Evolutionary conservation across 208 protist genomes (phyloP), one percentile per base, ranked within the genome.

Genomic region (Spongospora subterranea): DNA sequence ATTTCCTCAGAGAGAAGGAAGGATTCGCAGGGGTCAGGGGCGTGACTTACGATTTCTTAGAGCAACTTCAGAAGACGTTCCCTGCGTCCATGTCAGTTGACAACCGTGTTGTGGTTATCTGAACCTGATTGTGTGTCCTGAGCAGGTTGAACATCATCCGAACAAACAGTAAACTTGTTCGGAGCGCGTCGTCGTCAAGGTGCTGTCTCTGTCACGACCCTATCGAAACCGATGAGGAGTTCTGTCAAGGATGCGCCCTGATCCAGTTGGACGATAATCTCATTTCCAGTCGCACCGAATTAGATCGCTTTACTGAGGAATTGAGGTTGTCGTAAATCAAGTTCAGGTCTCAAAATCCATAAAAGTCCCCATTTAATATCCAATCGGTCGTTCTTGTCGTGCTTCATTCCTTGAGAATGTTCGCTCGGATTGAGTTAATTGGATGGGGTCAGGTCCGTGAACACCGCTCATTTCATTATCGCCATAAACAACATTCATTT

Each of bases 81-180:
- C 71, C 71, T 20, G 6, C 71, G 6, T 82, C 17, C 71, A 43
- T 82, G 35, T 60, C 6, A 60, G 13, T 6, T 60, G 6, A 60
- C 50, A 60, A 29, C 24, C 6, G 6, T 24, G 50, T 60, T 60
- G 24, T 60, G 50, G 24, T 24, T 29, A 24, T 24, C 13, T 60
- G 6, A 24, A 24, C 13, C 24, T 60, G 13, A n/a, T 60, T 6
- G 24, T 29, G 13, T 60, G 24, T 24, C 50, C 24, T 24, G 13
- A 24, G 13, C 50, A 60, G 50, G 24, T 82, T n/a, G 71, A 82
- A 82, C 35, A 82, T 82, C n/a, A 82, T 82, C 71, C n/a, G 71
- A 82, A 82, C 71, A 35, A 82, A 6, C 17, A n/a, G 35, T 6
- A 82, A 82, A n/a, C 71, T 82, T 6, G n/a, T 45, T 17, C n/a